These are phyloP conservation scores for Mrakia hoshinonis DNA, from an alignment of 768 basidiomycete species.

Conservation along the genomic window DNA sequence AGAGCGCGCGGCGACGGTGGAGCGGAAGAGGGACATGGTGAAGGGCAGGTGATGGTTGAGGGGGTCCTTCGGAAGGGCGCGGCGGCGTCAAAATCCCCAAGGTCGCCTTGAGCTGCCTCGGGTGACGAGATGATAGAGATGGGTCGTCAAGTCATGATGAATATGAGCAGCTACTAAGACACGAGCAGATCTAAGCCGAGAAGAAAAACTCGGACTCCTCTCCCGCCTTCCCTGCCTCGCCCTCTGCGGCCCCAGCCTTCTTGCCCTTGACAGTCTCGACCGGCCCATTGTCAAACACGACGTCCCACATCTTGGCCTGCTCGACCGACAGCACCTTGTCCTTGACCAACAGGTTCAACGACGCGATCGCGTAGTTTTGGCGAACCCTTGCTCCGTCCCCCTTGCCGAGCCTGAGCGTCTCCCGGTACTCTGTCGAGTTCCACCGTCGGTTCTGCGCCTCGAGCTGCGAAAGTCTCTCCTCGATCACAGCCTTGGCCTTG, in stretches of 20 bases:
- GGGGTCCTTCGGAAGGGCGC: not conserved
- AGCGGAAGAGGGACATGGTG: conserved; percentile 11
- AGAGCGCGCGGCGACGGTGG: not conserved
- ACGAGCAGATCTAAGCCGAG: no score
- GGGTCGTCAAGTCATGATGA: no score
- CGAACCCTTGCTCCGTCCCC: not conserved
- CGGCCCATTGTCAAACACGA: not conserved
- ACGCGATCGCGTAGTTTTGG: not conserved
- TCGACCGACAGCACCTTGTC: not conserved
- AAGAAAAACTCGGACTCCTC: no score
- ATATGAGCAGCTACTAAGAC: no score
- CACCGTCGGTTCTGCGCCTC: not conserved
- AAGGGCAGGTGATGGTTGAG: not conserved
- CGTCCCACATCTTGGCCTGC: not conserved
- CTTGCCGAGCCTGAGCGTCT: not conserved
- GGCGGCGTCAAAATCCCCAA: not conserved
- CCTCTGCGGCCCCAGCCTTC: not conserved
- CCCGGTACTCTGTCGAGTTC: not conserved
- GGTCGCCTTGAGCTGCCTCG: not conserved
- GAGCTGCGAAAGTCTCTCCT: not conserved
- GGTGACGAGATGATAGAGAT: no score
- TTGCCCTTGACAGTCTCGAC: no score
- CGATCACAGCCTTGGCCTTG: not conserved
- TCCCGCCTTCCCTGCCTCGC: not conserved
- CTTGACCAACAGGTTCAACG: not conserved